phyloP scores from a whole-genome alignment of 2,329 filamentous ascomycete genomes.

The Scytalidium sp. region DNA sequence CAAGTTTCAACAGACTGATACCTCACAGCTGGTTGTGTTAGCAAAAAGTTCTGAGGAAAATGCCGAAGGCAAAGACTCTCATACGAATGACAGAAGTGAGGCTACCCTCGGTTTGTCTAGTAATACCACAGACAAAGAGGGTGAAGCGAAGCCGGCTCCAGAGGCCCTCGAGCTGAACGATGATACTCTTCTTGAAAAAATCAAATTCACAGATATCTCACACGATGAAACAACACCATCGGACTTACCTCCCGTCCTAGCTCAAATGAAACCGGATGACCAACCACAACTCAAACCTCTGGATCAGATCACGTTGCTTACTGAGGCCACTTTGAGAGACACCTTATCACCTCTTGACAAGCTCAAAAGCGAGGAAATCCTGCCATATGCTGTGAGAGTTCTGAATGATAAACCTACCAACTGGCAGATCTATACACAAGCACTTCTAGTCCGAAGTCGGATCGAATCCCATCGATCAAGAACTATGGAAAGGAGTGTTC shows the following conservation, averaged over 20 bases:
- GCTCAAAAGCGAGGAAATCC: constrained; percentile 86
- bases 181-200: constrained; percentile 86
- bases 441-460: constrained; percentile 80
- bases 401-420: constrained; percentile 87
- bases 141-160: constrained; percentile 43
- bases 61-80: constrained; percentile 10
- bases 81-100: constrained; percentile 10
- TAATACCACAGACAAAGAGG: constrained; percentile 13
- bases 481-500: constrained; percentile 82
- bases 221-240: constrained; percentile 34
- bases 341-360: constrained; percentile 79
- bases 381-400: constrained; percentile 87
- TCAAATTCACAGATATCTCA: constrained; percentile 67
- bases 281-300: constrained; percentile 81
- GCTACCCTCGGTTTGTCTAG: constrained; percentile 10
- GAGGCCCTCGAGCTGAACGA: constrained; percentile 79
- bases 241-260: constrained; percentile 59
- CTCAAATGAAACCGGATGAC: constrained; percentile 66
- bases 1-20: constrained; percentile 73
- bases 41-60: constrained; percentile 65
- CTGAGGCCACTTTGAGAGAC: constrained; percentile 85
- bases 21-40: constrained; percentile 86
- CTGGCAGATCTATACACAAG: constrained; percentile 97
- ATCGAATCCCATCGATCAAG: constrained; percentile 86
- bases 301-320: constrained; percentile 87